Percentiles rank a stretch among this genome's conserved stretches.
Conservation (phyloP, 2,329 filamentous ascomycete genomes). For the Pyrenophora teres region DNA sequence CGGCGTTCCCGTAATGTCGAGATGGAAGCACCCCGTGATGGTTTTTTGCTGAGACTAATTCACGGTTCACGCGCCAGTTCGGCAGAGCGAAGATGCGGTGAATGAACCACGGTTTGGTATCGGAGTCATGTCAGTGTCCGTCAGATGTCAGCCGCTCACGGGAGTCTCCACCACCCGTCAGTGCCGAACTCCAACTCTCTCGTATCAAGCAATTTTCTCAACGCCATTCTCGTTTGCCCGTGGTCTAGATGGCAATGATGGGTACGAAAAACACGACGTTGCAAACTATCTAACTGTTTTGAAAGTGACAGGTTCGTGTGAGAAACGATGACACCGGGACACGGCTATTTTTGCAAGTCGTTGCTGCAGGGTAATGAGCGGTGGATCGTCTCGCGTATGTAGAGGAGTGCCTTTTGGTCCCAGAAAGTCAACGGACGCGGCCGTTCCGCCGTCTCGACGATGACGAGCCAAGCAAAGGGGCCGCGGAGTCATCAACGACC, state of each 20-base stretch:
- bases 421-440: slow-evolving; percentile 1
- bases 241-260: slow-evolving; percentile 3
- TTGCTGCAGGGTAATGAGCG: slow-evolving; percentile 8
- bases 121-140: slow-evolving; percentile 3
- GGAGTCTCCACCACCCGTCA: slow-evolving; percentile 4
- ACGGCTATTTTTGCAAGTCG: slow-evolving; percentile 6
- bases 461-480: background rate
- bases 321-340: background rate
- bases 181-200: slow-evolving; percentile 1
- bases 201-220: background rate
- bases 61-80: background rate
- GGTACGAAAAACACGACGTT: background rate
- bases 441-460: background rate
- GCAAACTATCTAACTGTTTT: background rate
- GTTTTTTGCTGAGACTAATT: background rate
- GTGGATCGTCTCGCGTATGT: background rate
- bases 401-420: slow-evolving; percentile 1
- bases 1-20: background rate
- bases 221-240: slow-evolving; percentile 1
- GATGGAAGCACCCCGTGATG: background rate
- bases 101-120: slow-evolving; percentile 15
- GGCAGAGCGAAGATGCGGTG: slow-evolving; percentile 15
- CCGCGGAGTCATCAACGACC: background rate
- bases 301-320: background rate
- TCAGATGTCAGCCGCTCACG: slow-evolving; percentile 8